A percentile compares a stretch with the other conserved stretches of the same genome.
phyloP scores from a whole-genome alignment of 768 basidiomycete species.

The Lentinula sp. region DNA sequence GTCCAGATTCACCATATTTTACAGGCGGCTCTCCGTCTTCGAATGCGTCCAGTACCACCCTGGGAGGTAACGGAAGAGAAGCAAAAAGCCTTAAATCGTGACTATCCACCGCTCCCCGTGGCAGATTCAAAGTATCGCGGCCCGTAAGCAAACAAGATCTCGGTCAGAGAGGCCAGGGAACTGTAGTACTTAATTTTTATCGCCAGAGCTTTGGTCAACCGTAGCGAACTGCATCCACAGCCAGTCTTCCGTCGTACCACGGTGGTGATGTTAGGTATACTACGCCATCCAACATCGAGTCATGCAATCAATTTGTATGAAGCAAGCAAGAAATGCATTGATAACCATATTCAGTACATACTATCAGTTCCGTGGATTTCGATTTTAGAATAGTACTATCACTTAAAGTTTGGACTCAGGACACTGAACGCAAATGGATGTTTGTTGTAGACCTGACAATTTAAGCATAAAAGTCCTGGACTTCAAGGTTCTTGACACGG shows the following conservation, averaged over 20 bases:
- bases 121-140: slow-evolving; percentile 77
- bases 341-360: too few species aligned
- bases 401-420: too few species aligned
- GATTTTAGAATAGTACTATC: too few species aligned
- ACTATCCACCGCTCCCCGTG: slow-evolving; percentile 48
- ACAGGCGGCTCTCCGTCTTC: slow-evolving; percentile 28
- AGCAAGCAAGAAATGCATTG: slow-evolving; percentile 27
- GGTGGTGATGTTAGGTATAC: slow-evolving; percentile 75
- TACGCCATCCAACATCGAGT: slow-evolving; percentile 75
- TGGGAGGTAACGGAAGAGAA: slow-evolving; percentile 8
- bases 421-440: too few species aligned
- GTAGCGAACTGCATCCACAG: slow-evolving; percentile 94
- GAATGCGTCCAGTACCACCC: slow-evolving; percentile 25
- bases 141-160: slow-evolving; percentile 72
- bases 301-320: slow-evolving; percentile 94
- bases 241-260: slow-evolving; percentile 89
- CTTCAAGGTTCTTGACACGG: slow-evolving; percentile 10
- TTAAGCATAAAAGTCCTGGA: slow-evolving; percentile 11
- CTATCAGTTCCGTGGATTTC: too few species aligned
- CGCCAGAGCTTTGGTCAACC: slow-evolving; percentile 40
- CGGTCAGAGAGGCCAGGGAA: slow-evolving; percentile 66
- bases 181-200: slow-evolving; percentile 64
- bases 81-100: slow-evolving; percentile 60
- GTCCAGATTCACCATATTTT: slow-evolving; percentile 30
- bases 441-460: too few species aligned